Evolutionary conservation across 768 basidiomycete genomes (phyloP), one percentile per base, ranked within the genome.

Genomic region (Termitomyces sp.): DNA sequence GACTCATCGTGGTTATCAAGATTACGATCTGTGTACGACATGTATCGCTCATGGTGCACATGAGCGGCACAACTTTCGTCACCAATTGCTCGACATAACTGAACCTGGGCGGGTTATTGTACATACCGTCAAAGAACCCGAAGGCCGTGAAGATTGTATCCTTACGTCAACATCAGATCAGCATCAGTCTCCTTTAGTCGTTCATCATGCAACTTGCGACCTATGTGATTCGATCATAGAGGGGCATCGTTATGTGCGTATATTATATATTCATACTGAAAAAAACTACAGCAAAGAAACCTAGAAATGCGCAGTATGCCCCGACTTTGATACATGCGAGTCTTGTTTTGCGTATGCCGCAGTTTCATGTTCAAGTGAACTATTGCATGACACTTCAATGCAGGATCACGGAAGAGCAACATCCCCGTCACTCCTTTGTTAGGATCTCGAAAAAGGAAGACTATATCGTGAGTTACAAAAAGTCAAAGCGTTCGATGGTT

Each of bases 241-340:
- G 27, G 93, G 92, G 2, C 74, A 77, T 46, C 84, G 93, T 46
- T 94, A 83, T 74, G 89, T 92, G 65, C 71, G 88, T 46, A 7
- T 14, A 14, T 42, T 2, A 56, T 54, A 53, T 37, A 43, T 39
- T 51, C 12, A 62, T 18, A 53, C 32, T 29, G 16, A 6, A 12
- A 48, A 27, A 27, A 52, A 24, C 47, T 22, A 5, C 31, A 39
- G 16, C 61, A 56, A 26, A 29, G 13, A 27, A 2, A 34, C 32
- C 18, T 48, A 91, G 88, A 92, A 92, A 86, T 92, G 90, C 64
- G 57, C 85, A 9, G 67, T 74, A 56, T 94, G 91, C 70, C 90
- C 91, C n/a, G 90, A 94, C 65, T 94, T 85, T 62, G 92, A 94
- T 63, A 80, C 85, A 9, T 94, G 92, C 65, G 65, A 69, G 16